Percentiles rank a stretch among this genome's conserved stretches.
Evolutionary conservation across 352 stramenopile species (phyloP).

Genomic region (Globisporangium iwayamae): DNA sequence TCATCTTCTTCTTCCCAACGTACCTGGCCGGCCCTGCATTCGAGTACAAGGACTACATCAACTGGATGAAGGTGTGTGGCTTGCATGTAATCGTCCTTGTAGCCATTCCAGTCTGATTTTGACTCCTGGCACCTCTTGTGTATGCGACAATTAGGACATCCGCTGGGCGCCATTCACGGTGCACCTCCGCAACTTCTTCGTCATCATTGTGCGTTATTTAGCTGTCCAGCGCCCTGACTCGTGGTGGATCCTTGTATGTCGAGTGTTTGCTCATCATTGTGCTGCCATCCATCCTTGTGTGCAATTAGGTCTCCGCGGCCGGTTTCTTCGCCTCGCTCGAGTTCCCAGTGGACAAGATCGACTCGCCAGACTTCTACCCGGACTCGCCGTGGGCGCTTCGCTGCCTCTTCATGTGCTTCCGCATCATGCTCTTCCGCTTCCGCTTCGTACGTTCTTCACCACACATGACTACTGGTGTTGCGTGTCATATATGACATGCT

Average conservation of each 20-base stretch:
- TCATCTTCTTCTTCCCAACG: conserved; percentile 87
- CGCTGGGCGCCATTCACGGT: conserved; percentile 58
- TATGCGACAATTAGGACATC: conserved; percentile 30
- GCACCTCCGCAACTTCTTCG: conserved; percentile 71
- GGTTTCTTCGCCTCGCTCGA: conserved; percentile 75
- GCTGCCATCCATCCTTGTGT: not conserved
- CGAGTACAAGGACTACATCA: conserved; percentile 84
- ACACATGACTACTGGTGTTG: not conserved
- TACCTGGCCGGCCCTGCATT: conserved; percentile 79
- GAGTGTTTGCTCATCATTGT: not conserved
- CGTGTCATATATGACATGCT: not conserved
- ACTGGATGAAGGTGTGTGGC: conserved; percentile 62
- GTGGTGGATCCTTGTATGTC: not conserved
- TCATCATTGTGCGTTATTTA: conserved; percentile 50
- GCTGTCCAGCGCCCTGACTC: not conserved
- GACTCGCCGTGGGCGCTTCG: conserved; percentile 53
- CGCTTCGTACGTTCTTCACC: conserved; percentile 58
- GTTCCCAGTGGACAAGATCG: conserved; percentile 76
- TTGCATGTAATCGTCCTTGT: not conserved
- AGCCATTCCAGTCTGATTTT: not conserved
- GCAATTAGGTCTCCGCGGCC: conserved; percentile 49
- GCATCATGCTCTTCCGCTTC: conserved; percentile 79
- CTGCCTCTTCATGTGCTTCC: conserved; percentile 71
- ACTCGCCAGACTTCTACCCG: conserved; percentile 69
- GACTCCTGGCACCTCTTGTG: not conserved